These are phyloP conservation scores for Volvox africanus DNA, from an alignment of 139 green algal species.

Conservation along the genomic window DNA sequence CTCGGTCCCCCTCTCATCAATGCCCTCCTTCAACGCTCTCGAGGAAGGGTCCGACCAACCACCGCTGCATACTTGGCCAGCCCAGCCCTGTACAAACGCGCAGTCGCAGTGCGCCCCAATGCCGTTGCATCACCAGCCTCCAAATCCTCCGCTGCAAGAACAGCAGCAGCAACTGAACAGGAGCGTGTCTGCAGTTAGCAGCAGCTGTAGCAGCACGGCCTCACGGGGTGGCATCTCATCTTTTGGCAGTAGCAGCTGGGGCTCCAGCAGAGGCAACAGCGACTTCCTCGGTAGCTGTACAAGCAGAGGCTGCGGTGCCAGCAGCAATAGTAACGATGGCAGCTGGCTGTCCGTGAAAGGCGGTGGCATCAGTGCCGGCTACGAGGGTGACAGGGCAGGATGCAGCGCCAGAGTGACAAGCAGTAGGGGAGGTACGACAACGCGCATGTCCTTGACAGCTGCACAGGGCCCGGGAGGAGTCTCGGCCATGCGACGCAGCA, in stretches of 20 bases:
- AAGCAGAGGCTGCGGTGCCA: background rate
- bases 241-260: conserved; percentile 9
- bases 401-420: background rate
- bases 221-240: background rate
- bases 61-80: too few species aligned
- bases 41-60: too few species aligned
- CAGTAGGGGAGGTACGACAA: too few species aligned
- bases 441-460: background rate
- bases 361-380: background rate
- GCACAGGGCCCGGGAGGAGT: background rate
- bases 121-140: background rate
- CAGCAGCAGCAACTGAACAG: background rate
- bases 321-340: background rate
- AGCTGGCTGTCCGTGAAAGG: background rate
- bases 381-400: background rate
- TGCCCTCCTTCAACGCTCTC: too few species aligned
- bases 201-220: background rate
- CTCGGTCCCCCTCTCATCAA: too few species aligned
- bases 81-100: too few species aligned
- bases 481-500: background rate
- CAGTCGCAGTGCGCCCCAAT: too few species aligned
- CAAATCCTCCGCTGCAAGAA: background rate
- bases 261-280: conserved; percentile 21
- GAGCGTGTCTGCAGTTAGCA: background rate
- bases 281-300: background rate